Evolutionary conservation across 352 stramenopile species (phyloP), one percentile per base, ranked within the genome.

Genomic region (Pythium vanterpoolii): DNA sequence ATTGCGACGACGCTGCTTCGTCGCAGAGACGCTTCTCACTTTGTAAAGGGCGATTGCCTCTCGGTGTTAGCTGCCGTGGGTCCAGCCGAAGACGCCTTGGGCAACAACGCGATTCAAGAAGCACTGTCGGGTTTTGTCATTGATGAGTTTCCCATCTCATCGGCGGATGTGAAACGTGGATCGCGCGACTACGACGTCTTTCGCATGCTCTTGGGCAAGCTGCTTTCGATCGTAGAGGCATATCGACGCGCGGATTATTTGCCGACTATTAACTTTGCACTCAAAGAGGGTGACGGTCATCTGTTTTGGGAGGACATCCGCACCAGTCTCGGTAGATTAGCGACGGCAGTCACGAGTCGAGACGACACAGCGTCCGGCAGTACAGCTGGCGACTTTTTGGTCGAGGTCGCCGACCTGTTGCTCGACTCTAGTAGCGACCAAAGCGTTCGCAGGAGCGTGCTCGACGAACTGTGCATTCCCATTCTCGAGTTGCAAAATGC

Each of bases 141-240:
- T 10, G 74, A 88, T 24, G 80, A 91, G 33, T 92, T 94, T 54
- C 85, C 83, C 5, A 86, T 93, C 34, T 58, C 72, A 26, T 94
- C 85, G n/a, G 71, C 63, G 23, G 85, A 94, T 65, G 81, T 93
- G 5, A 68, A 69, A 5, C 55, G 52, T 33, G 77, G 74, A 1
- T 82, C 83, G 5, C 82, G 84, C 19, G 83, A 90, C 26, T 89
- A 77, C 60, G 81, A 88, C 54, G 60, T 85, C 0, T 93, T 85
- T 40, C 56, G 55, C 2, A 60, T 83, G 39, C 60, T 94, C 2
- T 82, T 92, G 38, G 45, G 42, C 2, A 72, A 80, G 24, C 43
- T 91, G 16, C 55, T 92, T 31, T 45, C 40, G 43, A 57, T 90
- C n/a, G 68, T 93, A 13, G 74, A 88, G 58, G 64, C 72, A 48